Evolutionary conservation across 768 basidiomycete species (phyloP), one percentile per base, ranked within the genome.

Genomic region (Psilocybe sp.): DNA sequence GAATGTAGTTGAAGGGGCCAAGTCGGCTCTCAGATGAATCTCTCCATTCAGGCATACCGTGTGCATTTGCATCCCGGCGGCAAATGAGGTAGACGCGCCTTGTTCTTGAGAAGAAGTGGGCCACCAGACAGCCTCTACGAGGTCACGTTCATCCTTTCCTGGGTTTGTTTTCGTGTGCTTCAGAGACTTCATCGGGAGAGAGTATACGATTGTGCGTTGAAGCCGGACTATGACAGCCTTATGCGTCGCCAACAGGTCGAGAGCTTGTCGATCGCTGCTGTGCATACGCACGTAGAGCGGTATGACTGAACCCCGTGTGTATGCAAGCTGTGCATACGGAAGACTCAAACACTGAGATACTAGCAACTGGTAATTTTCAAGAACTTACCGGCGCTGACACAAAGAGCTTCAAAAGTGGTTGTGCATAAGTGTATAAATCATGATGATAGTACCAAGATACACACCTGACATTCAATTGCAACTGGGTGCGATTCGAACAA

Each of bases 261-360:
- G 56, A 1, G 64, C 67, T 46, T 71, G 66, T 16, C 50, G 44
- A 49, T 74, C 69, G 6, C 52, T 36, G 39, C 69, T 62, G 33
- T 62, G 57, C 12, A 76, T 58, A 7, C 52, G 46, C 31, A 75
- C 46, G 40, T 57, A 60, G 47, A 67, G 65, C 8, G 74, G 74
- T 13, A 77, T 69, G 9, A 64, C 52, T 1, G 70, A 64, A 10
- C 73, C 71, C 50, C 73, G 56, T n/a, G 71, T 69, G 60, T 74
- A 76, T 40, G 61, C 61, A 13, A 75, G 62, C 73, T 74, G 40
- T 18, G n/a, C n/a, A n/a, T n/a, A n/a, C n/a, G 47, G n/a, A 20
- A 32, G 39, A 11, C 19, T 40, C 11, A 53, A 28, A 45, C 35
- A n/a, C 37, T 37, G 38, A 3, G 47, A 47, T 38, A 19, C 13